A percentile compares a stretch with the other conserved stretches of the same genome.
phyloP scores from a whole-genome alignment of 306 rosid species.

The Neltuma alba region DNA sequence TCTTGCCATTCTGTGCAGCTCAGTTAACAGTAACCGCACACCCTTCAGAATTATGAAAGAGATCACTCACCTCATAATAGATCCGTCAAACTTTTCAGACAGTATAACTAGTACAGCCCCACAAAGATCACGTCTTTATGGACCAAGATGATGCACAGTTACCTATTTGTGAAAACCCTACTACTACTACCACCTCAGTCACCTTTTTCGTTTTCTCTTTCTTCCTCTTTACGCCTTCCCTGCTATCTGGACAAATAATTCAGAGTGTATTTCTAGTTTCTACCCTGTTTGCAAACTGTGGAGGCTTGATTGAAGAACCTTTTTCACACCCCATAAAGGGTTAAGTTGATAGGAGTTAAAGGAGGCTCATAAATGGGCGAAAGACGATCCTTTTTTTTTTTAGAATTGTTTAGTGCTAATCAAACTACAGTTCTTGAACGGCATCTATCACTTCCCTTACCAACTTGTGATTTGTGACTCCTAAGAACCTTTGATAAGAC shows the following conservation, averaged over 20 bases:
- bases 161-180: slow-evolving; percentile 12
- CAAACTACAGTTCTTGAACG: slow-evolving; percentile 31
- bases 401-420: slow-evolving; percentile 7
- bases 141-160: slow-evolving; percentile 18
- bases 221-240: slow-evolving; percentile 26
- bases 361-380: not conserved
- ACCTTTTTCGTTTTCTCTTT: slow-evolving; percentile 21
- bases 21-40: slow-evolving; percentile 32
- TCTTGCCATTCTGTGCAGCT: slow-evolving; percentile 38
- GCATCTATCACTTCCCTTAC: slow-evolving; percentile 33
- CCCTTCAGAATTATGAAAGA: not conserved
- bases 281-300: slow-evolving; percentile 13
- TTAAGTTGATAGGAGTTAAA: not conserved
- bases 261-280: not conserved
- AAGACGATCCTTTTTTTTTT: not conserved
- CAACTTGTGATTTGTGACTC: slow-evolving; percentile 41
- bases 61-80: slow-evolving; percentile 29
- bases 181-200: not conserved
- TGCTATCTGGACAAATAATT: not conserved
- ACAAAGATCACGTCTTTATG: slow-evolving; percentile 46
- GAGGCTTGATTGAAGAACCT: slow-evolving; percentile 22
- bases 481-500: slow-evolving; percentile 41
- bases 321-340: slow-evolving; percentile 1
- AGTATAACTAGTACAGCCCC: slow-evolving; percentile 38
- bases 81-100: slow-evolving; percentile 38